phyloP scores from a whole-genome alignment of 129 eudicot species.

The sunflower (Helianthus annuus) region DNA sequence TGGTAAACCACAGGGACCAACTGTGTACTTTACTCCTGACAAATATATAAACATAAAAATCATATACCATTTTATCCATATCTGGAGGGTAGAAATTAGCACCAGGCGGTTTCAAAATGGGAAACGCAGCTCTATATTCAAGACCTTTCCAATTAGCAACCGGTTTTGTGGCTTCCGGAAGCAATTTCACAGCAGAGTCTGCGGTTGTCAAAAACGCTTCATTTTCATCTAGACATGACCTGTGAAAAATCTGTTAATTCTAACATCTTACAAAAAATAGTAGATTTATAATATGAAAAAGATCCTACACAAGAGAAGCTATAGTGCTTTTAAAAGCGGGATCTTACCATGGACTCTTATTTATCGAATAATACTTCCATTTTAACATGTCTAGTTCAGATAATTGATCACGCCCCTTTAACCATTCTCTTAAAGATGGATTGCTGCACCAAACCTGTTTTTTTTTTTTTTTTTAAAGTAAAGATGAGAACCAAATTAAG shows the following conservation, averaged over 20 bases:
- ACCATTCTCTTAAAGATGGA: constrained; percentile 76
- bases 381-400: constrained; percentile 72
- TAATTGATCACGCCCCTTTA: constrained; percentile 47
- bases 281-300: constrained; percentile 9
- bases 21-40: background rate
- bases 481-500: background rate
- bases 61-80: constrained; percentile 87
- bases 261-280: constrained; percentile 1
- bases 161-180: constrained; percentile 62
- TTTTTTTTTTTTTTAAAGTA: background rate
- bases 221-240: constrained; percentile 89
- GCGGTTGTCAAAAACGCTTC: constrained; percentile 85
- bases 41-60: background rate
- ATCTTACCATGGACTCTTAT: constrained; percentile 89
- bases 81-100: constrained; percentile 92
- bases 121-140: constrained; percentile 82
- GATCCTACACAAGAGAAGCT: background rate
- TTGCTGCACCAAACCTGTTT: constrained; percentile 87
- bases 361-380: constrained; percentile 78
- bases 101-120: constrained; percentile 74
- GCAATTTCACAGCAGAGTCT: constrained; percentile 74
- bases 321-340: background rate
- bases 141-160: constrained; percentile 86
- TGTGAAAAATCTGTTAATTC: constrained; percentile 14
- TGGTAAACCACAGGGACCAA: no score